A percentile compares a stretch with the other conserved stretches of the same genome.
Conservation (phyloP, 257 asterid genomes). For the Scutellaria baicalensis region DNA sequence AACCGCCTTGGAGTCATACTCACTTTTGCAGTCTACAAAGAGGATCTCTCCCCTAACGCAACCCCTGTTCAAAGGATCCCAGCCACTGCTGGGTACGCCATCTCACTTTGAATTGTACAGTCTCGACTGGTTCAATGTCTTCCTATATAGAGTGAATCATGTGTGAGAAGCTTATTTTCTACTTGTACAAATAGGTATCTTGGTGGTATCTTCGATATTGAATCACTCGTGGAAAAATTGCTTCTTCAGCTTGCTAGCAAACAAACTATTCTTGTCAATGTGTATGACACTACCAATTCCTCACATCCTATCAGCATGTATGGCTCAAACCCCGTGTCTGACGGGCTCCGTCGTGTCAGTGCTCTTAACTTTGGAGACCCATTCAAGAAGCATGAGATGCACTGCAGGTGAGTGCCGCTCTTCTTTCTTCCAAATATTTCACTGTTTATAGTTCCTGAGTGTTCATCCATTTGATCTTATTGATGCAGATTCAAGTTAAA, state of each 20-base stretch:
- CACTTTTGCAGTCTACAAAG: conserved; percentile 89
- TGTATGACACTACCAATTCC: conserved; percentile 67
- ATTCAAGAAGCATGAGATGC: conserved; percentile 92
- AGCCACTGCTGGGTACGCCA: conserved; percentile 79
- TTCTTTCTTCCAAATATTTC: not conserved
- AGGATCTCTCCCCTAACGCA: conserved; percentile 59
- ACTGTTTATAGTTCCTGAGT: not conserved
- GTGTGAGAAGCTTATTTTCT: not conserved
- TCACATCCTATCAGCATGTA: conserved; percentile 88
- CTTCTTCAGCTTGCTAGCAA: conserved; percentile 99
- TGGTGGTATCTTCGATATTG: conserved; percentile 96
- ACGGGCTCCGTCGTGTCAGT: conserved; percentile 59
- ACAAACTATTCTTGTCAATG: conserved; percentile 86
- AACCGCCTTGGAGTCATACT: conserved; percentile 92
- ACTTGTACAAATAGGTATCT: conserved; percentile 58
- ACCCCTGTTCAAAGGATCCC: conserved; percentile 69
- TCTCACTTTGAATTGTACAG: not conserved
- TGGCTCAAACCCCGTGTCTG: conserved; percentile 46
- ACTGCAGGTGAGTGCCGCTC: conserved; percentile 59
- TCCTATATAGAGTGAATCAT: no score
- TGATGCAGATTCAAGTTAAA: conserved; percentile 78
- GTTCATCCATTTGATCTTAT: not conserved
- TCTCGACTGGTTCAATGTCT: not conserved
- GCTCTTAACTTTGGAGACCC: conserved; percentile 95
- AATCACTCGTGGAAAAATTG: conserved; percentile 93